A percentile compares a stretch with the other conserved stretches of the same genome.
These are phyloP conservation scores for Ceratobasidium sp. DNA, from an alignment of 1,284 basidiomycete species.

Conservation along the genomic window DNA sequence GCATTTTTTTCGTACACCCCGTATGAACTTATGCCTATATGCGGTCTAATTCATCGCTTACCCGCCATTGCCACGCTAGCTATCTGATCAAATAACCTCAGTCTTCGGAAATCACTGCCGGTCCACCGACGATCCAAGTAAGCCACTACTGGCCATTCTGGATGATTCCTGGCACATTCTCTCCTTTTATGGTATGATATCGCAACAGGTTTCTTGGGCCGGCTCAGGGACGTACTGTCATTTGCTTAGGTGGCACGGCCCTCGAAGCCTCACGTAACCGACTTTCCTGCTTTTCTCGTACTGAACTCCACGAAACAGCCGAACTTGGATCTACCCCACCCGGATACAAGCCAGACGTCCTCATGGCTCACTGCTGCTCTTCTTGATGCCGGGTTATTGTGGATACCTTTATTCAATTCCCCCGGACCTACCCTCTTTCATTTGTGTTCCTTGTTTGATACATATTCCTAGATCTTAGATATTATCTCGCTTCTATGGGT, in stretches of 20 bases:
- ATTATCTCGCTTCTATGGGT: conserved; percentile 20
- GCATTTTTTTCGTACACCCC: neutral
- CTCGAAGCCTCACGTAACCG: conserved; percentile 30
- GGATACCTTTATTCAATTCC: conserved; percentile 21
- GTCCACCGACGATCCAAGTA: neutral
- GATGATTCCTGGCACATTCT: conserved; percentile 10
- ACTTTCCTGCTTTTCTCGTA: conserved; percentile 8
- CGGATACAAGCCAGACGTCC: neutral
- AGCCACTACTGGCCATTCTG: neutral
- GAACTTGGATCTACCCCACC: neutral
- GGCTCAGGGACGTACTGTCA: conserved; percentile 8
- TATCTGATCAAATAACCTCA: conserved; percentile 10
- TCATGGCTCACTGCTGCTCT: conserved; percentile 13
- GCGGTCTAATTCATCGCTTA: neutral
- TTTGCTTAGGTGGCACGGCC: neutral
- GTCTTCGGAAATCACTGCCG: conserved; percentile 11
- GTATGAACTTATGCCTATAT: neutral
- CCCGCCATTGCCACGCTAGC: neutral
- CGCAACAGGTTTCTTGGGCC: conserved; percentile 5
- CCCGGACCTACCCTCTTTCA: conserved; percentile 12
- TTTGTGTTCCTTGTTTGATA: conserved; percentile 19
- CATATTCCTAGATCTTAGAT: conserved; percentile 13
- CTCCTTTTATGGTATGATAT: neutral
- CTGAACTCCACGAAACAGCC: conserved; percentile 1
- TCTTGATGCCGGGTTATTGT: conserved; percentile 16